Evolutionary conservation across 2,329 filamentous ascomycete species (phyloP).

Genomic region (Polytolypa hystricis): DNA sequence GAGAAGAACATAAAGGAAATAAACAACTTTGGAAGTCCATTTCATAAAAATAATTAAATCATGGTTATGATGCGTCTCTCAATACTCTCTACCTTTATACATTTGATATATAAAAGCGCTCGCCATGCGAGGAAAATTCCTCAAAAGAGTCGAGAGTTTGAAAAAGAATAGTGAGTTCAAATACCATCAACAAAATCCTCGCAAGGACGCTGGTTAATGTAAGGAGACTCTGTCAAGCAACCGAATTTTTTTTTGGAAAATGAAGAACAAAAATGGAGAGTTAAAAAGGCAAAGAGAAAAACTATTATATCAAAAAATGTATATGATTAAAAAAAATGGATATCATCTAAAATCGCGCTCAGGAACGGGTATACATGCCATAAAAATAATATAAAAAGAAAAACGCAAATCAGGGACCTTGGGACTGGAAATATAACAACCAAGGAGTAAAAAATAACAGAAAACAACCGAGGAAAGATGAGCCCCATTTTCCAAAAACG

Average conservation of each 20-base stretch:
- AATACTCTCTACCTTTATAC: not conserved
- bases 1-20: not conserved
- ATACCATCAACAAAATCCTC: not conserved
- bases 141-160: not conserved
- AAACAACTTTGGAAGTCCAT: not conserved
- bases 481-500: not conserved
- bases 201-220: no score
- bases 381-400: not conserved
- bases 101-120: not conserved
- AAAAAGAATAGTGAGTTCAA: not conserved
- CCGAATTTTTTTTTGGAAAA: no score
- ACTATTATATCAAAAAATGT: not conserved
- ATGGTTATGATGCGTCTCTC: not conserved
- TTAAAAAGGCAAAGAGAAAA: not conserved
- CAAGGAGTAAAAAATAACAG: not conserved
- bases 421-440: no score
- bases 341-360: not conserved
- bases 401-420: not conserved
- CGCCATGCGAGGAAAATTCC: not conserved
- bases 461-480: not conserved
- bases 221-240: no score
- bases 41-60: not conserved
- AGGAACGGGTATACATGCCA: constrained; percentile 4
- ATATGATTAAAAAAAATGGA: not conserved
- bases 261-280: not conserved